Base-by-base conservation (phyloP, 148 eudicot genomes). In the Chenopodium formosanum region DNA sequence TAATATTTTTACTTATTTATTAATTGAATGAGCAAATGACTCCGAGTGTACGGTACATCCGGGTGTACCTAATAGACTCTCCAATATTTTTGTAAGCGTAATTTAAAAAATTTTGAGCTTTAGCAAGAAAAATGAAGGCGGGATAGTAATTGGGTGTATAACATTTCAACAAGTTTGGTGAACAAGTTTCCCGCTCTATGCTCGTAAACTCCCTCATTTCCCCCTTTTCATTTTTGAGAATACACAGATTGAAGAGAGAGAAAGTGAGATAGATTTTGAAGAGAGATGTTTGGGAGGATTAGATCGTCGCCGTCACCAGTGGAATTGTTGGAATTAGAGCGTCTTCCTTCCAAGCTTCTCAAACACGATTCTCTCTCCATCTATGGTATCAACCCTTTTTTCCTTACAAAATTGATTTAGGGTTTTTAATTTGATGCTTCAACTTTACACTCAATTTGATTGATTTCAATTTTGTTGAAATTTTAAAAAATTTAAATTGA, bases 341-440 rank as follows among this genome's bases (percentile, higher is more conserved):
- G 91, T 9, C 80, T 84, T 0, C 82, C 89, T 85, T 73, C 89
- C 20, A 94, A 94, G 87, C 81, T 90, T 84, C 83, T 84, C 84
- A 94, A 94, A 70, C 87, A 90, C 84, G 95, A 92, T 82, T 92
- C 94, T 81, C 92, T 92, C 79, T 92, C 97, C 63, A 85, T 94
- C 77, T 94, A 89, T 34, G 97, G 97, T 94, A 32, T 50, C 48
- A 22, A 31, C 73, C 12, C 34, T 22, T 16, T 52, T 58, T 14
- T 37, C 4, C 1, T 31, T 31, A 31, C 32, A 31, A 31, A 17
- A 4, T 17, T 22, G 44, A 40, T 40, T 40, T 56, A 16, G 22
- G 19, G 20, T 4, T 56, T 56, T 56, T 56, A 16, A 6, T 37
- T 56, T 0, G 58, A 56, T 14, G 22, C 22, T 3, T 56, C 62